These are phyloP conservation scores for Ogataea parapolymorpha DNA, from an alignment of 805 yeast genomes.

Conservation along the genomic window DNA sequence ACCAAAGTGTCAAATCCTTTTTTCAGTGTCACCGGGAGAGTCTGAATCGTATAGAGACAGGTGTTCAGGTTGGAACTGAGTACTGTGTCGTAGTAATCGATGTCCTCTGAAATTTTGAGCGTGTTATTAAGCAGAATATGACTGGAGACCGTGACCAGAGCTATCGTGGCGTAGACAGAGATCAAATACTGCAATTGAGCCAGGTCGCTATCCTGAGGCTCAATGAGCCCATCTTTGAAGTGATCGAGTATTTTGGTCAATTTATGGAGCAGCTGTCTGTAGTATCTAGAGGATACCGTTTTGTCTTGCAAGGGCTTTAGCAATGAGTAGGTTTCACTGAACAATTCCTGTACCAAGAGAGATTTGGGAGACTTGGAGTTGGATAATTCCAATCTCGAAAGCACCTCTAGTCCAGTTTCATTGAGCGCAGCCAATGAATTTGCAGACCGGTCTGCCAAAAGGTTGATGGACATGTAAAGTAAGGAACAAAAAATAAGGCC, in stretches of 20 bases:
- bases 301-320: conserved; percentile 18
- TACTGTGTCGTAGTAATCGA: conserved; percentile 45
- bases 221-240: conserved; percentile 19
- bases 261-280: not conserved
- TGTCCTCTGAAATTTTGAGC: conserved; percentile 39
- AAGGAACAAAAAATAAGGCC: not conserved
- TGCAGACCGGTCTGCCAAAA: conserved; percentile 16
- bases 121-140: conserved; percentile 38
- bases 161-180: conserved; percentile 21
- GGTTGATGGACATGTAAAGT: conserved; percentile 14
- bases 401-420: conserved; percentile 13
- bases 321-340: conserved; percentile 16
- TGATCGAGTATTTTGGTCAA: conserved; percentile 9
- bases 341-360: conserved; percentile 12
- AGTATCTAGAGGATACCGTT: conserved; percentile 1
- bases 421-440: conserved; percentile 9
- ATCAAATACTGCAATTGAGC: conserved; percentile 23
- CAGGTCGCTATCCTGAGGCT: conserved; percentile 9
- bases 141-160: conserved; percentile 16
- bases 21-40: conserved; percentile 29
- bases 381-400: conserved; percentile 14
- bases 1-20: conserved; percentile 18
- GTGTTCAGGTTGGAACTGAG: conserved; percentile 32
- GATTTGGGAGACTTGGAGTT: conserved; percentile 3
- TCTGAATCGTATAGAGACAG: conserved; percentile 39